These are phyloP conservation scores for Penicillium flavigenum DNA, from an alignment of 495 filamentous ascomycete genomes.

Conservation along the genomic window DNA sequence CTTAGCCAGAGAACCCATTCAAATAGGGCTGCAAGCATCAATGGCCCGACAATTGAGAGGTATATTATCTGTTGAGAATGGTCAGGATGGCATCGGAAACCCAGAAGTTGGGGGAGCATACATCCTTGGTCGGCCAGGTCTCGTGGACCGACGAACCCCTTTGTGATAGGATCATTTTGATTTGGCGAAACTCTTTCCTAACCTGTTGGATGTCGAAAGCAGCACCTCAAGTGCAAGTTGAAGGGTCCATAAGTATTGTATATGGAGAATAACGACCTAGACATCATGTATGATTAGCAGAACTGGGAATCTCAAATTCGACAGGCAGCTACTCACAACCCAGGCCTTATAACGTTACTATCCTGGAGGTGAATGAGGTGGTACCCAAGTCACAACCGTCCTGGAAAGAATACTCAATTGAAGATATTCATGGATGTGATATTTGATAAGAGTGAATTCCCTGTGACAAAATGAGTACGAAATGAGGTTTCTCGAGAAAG, in stretches of 20 bases:
- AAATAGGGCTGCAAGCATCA: constrained; percentile 81
- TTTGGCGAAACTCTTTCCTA: neutral
- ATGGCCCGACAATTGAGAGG: constrained; percentile 72
- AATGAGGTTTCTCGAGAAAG: neutral
- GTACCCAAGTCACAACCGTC: neutral
- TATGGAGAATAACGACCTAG: neutral
- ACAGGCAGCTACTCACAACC: neutral
- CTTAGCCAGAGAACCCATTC: constrained; percentile 96
- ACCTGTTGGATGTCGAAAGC: neutral
- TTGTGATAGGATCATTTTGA: neutral
- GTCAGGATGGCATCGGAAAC: neutral
- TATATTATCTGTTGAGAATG: constrained; percentile 65
- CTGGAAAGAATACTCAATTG: neutral
- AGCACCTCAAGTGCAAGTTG: neutral
- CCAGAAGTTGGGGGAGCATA: constrained; percentile 32
- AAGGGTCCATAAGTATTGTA: neutral
- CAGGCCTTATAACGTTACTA: neutral
- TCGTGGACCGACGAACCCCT: constrained; percentile 19
- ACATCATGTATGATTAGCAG: neutral
- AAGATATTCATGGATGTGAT: neutral
- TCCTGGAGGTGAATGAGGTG: neutral
- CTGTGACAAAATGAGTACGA: neutral
- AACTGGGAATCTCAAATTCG: neutral
- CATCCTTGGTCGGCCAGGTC: constrained; percentile 63
- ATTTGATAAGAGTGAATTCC: neutral